These are phyloP conservation scores for Russula sp. DNA, from an alignment of 768 basidiomycete species.

Conservation along the genomic window DNA sequence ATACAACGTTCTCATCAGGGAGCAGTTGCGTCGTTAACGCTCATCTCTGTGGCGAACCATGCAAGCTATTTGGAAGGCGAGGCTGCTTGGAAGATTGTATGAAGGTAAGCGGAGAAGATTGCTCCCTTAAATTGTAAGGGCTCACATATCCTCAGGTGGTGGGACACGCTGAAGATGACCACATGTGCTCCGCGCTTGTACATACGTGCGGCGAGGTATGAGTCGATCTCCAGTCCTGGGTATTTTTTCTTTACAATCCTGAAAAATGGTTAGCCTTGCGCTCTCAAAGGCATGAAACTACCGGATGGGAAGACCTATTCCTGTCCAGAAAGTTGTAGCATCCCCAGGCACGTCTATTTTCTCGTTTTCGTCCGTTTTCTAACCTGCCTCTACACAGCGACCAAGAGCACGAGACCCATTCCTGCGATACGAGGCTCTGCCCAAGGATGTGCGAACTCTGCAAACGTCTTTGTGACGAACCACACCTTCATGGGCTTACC, in stretches of 20 bases:
- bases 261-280: conserved; percentile 16
- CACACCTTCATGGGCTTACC: conserved; percentile 49
- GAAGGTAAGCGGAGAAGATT: conserved; percentile 34
- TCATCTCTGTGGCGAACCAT: conserved; percentile 51
- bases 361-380: not conserved
- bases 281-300: not conserved
- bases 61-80: conserved; percentile 39
- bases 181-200: conserved; percentile 46
- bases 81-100: conserved; percentile 53
- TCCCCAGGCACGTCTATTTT: conserved; percentile 4
- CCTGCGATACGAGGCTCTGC: conserved; percentile 48
- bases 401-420: conserved; percentile 40
- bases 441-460: conserved; percentile 51
- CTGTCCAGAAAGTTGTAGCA: conserved; percentile 15
- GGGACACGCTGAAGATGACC: conserved; percentile 43
- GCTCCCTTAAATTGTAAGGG: no score
- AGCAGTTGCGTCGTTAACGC: conserved; percentile 44
- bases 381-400: conserved; percentile 32
- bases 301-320: conserved; percentile 4
- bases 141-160: conserved; percentile 35
- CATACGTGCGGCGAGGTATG: conserved; percentile 54
- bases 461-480: conserved; percentile 43
- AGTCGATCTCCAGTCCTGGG: not conserved
- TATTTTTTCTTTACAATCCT: not conserved
- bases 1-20: not conserved